Percentiles rank a stretch among this genome's conserved stretches.
phyloP scores from a whole-genome alignment of 768 basidiomycete species.

The Boletus sp. region DNA sequence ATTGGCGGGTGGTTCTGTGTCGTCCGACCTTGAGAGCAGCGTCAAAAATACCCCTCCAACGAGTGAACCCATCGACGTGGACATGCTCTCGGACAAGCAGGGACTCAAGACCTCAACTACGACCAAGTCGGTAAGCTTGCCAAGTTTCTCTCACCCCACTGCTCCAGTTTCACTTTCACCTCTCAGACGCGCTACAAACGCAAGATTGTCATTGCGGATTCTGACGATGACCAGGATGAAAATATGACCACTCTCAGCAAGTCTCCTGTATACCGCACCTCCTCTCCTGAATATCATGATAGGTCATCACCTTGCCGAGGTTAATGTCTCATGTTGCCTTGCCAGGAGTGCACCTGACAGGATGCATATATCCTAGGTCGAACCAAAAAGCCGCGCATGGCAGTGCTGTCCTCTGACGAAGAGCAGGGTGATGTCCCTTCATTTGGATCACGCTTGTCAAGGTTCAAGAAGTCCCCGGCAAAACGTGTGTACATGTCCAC shows the following conservation, averaged over 20 bases:
- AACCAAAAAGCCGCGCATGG: conserved; percentile 60
- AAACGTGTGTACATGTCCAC: conserved; percentile 41
- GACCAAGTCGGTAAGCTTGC: conserved; percentile 32
- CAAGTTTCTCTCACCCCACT: not conserved
- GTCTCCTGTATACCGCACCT: conserved; percentile 21
- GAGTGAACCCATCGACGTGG: conserved; percentile 74
- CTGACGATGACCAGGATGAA: conserved; percentile 56
- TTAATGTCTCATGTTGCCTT: conserved; percentile 4
- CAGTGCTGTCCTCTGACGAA: conserved; percentile 48
- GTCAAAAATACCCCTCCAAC: conserved; percentile 64
- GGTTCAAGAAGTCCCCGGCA: conserved; percentile 60
- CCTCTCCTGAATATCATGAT: conserved; percentile 28
- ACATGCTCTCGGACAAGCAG: conserved; percentile 54
- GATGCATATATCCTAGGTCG: conserved; percentile 33
- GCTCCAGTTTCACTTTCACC: not conserved
- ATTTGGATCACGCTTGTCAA: conserved; percentile 58
- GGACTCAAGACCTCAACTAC: conserved; percentile 38
- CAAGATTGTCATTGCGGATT: conserved; percentile 65
- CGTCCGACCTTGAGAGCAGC: conserved; percentile 50
- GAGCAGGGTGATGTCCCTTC: conserved; percentile 40
- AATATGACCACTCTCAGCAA: not conserved
- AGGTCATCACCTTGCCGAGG: conserved; percentile 29
- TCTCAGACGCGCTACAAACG: conserved; percentile 53
- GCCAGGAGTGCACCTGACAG: not conserved
- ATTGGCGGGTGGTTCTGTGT: conserved; percentile 36